Base-by-base conservation (phyloP, 164 flowering plant genomes). In the Cinnamomum chago region DNA sequence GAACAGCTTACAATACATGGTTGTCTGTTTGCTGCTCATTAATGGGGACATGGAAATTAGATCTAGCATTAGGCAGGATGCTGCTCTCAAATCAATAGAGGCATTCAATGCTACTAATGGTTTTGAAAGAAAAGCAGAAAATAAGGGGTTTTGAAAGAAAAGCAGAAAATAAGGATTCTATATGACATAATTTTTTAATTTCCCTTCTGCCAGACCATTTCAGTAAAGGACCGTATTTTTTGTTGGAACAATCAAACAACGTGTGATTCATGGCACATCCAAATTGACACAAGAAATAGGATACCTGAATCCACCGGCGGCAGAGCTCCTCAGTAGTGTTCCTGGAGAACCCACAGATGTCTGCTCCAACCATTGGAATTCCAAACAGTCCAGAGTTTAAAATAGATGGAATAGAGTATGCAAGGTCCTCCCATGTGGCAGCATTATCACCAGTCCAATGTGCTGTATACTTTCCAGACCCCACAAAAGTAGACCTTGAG, bases 401-500 rank as follows among this genome's bases (percentile, higher is more conserved):
- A 25, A 91, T 83, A 14, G 86, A 30, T 15, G 96, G 89, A 69
- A 91, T 86, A 0, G 90, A 67, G 83, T 87, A 87, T 6, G 87
- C 92, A 74, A 93, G 81, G 75, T 90, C 96, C 50, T 86, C 81
- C 97, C 97, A 93, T 3, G 85, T 84, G 20, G 95, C 93, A 13
- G 86, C 87, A 80, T 88, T 90, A 71, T 91, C 96, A 25, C 97
- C 97, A 18, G 94, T 91, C 97, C 97, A 93, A 50, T 93, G 97
- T 18, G 97, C 97, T 0, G 94, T 74, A 70, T 86, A 87, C 83
- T 78, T 87, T 24, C 97, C 95, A 18, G 95, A 88, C 58, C 97
- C 85, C 9, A 89, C 84, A 75, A 90, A 93, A 58, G 95, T 93
- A 2, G 97, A 93, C 78, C 98, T 82, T 0, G 85, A 60, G 10